phyloP scores from a whole-genome alignment of 768 basidiomycete genomes.

The Zangia roseola region DNA sequence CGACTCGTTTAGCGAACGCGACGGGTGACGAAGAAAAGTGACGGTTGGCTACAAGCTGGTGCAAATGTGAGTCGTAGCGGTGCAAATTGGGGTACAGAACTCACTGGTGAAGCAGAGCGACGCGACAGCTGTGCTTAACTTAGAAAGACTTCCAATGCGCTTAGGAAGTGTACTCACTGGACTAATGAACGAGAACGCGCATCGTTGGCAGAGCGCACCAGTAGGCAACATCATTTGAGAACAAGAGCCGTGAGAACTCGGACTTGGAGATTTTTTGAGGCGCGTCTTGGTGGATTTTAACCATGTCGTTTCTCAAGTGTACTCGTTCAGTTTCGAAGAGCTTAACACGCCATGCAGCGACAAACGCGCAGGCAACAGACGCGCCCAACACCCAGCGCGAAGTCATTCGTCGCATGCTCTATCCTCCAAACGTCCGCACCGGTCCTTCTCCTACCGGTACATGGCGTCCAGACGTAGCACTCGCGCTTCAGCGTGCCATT shows the following conservation, averaged over 20 bases:
- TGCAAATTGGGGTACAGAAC: background rate
- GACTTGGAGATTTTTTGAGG: too few relatives aligned
- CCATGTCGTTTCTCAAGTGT: slow-evolving; percentile 43
- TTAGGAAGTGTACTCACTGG: slow-evolving; percentile 13
- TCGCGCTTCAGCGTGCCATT: slow-evolving; percentile 77
- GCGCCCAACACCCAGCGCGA: slow-evolving; percentile 62
- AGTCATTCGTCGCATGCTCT: slow-evolving; percentile 74
- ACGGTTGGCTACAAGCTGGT: slow-evolving; percentile 5
- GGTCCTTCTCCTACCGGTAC: slow-evolving; percentile 74
- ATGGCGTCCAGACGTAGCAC: slow-evolving; percentile 79
- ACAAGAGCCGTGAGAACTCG: slow-evolving; percentile 24
- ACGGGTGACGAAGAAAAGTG: slow-evolving; percentile 52
- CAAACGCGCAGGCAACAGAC: slow-evolving; percentile 23
- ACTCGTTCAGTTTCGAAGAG: slow-evolving; percentile 32
- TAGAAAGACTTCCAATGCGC: background rate
- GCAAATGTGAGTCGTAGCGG: background rate
- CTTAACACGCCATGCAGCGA: slow-evolving; percentile 44
- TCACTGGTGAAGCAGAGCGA: slow-evolving; percentile 4
- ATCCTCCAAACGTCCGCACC: slow-evolving; percentile 73
- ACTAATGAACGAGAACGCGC: slow-evolving; percentile 12
- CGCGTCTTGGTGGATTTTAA: background rate
- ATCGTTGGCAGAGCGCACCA: slow-evolving; percentile 26
- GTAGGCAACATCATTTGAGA: slow-evolving; percentile 20
- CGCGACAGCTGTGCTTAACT: slow-evolving; percentile 41
- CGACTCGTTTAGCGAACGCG: slow-evolving; percentile 45